A percentile compares a stretch with the other conserved stretches of the same genome.
Evolutionary conservation across 2,329 filamentous ascomycete genomes (phyloP).

Genomic region (Xylariaceae sp.): DNA sequence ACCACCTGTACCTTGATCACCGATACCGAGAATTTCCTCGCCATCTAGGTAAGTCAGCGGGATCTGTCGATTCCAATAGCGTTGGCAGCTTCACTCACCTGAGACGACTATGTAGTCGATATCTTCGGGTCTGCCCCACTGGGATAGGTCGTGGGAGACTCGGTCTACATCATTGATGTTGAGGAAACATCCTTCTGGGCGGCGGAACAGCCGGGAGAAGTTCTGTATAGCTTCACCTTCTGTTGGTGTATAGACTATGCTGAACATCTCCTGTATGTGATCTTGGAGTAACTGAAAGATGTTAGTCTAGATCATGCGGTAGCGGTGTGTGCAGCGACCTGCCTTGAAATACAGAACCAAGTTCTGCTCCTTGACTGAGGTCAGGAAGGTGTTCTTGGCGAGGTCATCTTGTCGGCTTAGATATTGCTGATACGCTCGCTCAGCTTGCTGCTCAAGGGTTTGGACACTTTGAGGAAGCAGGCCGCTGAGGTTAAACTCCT

Average conservation of each 20-base stretch:
- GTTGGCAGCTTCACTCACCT: constrained; percentile 43
- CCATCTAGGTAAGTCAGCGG: constrained; percentile 40
- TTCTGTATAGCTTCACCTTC: constrained; percentile 86
- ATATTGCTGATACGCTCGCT: constrained; percentile 80
- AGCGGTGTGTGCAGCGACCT: constrained; percentile 13
- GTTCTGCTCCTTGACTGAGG: constrained; percentile 81
- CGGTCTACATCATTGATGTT: constrained; percentile 66
- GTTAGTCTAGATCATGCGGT: neutral
- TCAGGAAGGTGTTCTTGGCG: constrained; percentile 85
- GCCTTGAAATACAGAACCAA: constrained; percentile 76
- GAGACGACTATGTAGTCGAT: constrained; percentile 87
- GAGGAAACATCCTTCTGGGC: constrained; percentile 76
- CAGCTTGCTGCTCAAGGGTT: constrained; percentile 70
- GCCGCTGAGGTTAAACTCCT: constrained; percentile 65
- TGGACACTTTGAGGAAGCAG: constrained; percentile 70
- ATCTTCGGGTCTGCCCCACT: constrained; percentile 67
- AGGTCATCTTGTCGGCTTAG: constrained; percentile 56
- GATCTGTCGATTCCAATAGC: neutral
- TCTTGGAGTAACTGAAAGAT: constrained; percentile 62
- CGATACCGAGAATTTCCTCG: constrained; percentile 78
- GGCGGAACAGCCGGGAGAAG: constrained; percentile 73
- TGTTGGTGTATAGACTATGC: constrained; percentile 86
- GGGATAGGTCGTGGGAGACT: constrained; percentile 61
- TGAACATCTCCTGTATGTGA: constrained; percentile 83
- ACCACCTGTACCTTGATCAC: constrained; percentile 82